Percentiles rank a stretch among this genome's conserved stretches.
Evolutionary conservation across 176 grass and related monocot species (phyloP).

Genomic region (Carex myosuroides): DNA sequence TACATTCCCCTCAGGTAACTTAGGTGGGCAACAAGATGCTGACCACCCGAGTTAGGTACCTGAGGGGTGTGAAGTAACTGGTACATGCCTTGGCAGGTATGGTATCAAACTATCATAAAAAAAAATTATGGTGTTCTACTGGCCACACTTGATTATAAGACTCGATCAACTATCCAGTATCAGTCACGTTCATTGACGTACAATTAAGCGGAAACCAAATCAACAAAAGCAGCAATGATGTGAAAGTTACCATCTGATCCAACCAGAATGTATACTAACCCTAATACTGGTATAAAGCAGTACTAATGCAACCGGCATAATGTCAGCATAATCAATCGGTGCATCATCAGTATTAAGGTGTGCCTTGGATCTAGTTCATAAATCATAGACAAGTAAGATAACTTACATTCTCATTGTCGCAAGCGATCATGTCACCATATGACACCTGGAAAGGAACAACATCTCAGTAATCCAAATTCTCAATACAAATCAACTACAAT

Average conservation of each 20-base stretch:
- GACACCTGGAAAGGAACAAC: slow-evolving; percentile 58
- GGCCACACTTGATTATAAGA: background rate
- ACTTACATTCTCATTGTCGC: slow-evolving; percentile 98
- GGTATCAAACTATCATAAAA: background rate
- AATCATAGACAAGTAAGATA: background rate
- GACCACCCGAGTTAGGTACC: background rate
- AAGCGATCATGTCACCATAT: slow-evolving; percentile 98
- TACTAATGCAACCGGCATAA: background rate
- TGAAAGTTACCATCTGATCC: background rate
- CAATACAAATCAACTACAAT: slow-evolving; percentile 5
- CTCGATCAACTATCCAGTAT: background rate
- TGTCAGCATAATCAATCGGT: background rate
- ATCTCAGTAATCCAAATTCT: slow-evolving; percentile 11
- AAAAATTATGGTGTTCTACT: background rate
- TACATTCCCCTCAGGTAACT: background rate
- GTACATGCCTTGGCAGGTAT: background rate
- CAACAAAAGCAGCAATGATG: slow-evolving; percentile 1
- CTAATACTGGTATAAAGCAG: background rate
- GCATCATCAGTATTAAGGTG: background rate
- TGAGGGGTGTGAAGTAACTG: background rate
- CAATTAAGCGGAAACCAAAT: background rate
- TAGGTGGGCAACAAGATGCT: background rate
- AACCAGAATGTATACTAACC: background rate
- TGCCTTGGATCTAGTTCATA: background rate
- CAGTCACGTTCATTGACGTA: background rate